These are phyloP conservation scores for Rhizomucor miehei DNA, from an alignment of 371 early-diverging fungal genomes.

Conservation along the genomic window DNA sequence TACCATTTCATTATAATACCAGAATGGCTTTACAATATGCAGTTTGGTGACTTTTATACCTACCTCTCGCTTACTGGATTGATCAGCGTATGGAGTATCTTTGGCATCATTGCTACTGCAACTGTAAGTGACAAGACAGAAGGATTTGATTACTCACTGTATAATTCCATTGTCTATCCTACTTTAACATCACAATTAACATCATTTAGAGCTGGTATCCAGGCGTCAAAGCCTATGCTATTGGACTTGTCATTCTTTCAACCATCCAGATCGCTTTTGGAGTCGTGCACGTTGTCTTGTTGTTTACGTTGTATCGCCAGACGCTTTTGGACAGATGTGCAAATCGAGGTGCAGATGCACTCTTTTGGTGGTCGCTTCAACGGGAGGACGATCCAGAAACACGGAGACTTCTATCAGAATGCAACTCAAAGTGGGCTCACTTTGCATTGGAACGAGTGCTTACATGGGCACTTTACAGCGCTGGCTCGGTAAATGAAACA, in stretches of 20 bases:
- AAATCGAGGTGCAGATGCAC: not conserved
- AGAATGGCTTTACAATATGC: conserved; percentile 3
- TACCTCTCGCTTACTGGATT: conserved; percentile 9
- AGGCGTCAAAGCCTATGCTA: conserved; percentile 5
- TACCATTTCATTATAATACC: not conserved
- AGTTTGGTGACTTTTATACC: conserved; percentile 17
- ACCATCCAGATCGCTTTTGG: conserved; percentile 11
- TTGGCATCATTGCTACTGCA: conserved; percentile 9
- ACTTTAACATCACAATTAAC: not conserved
- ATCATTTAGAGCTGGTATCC: not conserved
- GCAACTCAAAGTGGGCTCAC: conserved; percentile 2
- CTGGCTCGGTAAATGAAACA: not conserved
- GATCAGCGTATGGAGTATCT: conserved; percentile 14
- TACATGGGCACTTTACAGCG: conserved; percentile 12
- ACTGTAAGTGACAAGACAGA: no score
- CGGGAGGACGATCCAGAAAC: conserved; percentile 2
- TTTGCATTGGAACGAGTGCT: conserved; percentile 13
- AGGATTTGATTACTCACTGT: no score
- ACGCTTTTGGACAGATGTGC: conserved; percentile 1
- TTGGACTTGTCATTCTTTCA: not conserved
- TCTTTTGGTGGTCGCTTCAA: conserved; percentile 18
- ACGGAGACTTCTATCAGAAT: conserved; percentile 1
- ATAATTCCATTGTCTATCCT: not conserved
- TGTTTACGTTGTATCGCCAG: conserved; percentile 14
- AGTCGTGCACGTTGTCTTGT: conserved; percentile 10